Evolutionary conservation across 441 rosid species (phyloP), one percentile per base, ranked within the genome.

Genomic region (Arabidopsis lyrata): DNA sequence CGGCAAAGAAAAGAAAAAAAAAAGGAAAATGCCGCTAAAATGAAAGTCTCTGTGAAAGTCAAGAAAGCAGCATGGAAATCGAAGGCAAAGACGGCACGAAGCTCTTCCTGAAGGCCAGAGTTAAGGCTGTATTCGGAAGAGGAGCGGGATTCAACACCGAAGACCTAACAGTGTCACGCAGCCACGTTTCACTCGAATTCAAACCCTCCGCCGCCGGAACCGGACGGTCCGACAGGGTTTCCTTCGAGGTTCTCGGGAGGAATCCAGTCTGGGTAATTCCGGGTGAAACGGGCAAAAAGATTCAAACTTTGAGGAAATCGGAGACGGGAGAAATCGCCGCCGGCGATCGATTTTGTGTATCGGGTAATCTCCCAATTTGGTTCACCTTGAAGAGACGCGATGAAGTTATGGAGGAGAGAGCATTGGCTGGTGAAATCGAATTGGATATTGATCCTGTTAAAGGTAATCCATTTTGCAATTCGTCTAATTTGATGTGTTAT

Each of bases 211-310:
- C 48, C 42, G 66, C n/a, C 22, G 71, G 48, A 5, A 68, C 72
- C 50, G 68, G 63, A 73, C 41, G 47, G 11, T 80, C 77, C 45
- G 75, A 74, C 78, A 84, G 72, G 85, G 96, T 83, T 77, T 80
- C 71, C 18, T 77, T 91, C 68, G 78, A 83, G 67, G 96, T 88
- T 38, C 64, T 82, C 29, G 94, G 97, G 45, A 86, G 72, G 78
- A 93, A 91, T 67, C 96, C 93, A 15, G 58, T 88, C 10, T 89
- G 98, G 94, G 77, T 86, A 8, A 70, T 78, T 47, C 62, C 76
- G 66, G 54, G 55, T 24, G 39, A 57, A 55, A 48, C 56, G 10
- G 73, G 60, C 12, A 81, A 78, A 8, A 76, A 63, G 27, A 74
- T 87, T 13, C 74, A 18, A 78, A 81, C 83, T 66, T 85, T 81